Conservation (phyloP, 768 basidiomycete species). For the Serendipita sp. region DNA sequence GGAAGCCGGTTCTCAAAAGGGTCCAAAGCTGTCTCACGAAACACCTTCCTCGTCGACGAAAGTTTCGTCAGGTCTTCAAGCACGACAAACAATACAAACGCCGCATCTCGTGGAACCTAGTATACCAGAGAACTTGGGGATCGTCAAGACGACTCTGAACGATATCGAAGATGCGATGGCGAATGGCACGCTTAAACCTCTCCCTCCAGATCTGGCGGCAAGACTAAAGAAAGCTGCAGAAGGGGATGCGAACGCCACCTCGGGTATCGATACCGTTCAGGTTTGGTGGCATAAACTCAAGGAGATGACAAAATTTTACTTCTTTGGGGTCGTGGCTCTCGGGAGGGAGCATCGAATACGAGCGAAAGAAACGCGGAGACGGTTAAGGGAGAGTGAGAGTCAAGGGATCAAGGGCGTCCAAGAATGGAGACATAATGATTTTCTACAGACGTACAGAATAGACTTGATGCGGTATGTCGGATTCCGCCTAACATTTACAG, state of each 20-base stretch:
- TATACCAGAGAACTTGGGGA: not conserved
- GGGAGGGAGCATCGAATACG: slow-evolving; percentile 34
- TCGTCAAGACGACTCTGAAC: slow-evolving; percentile 39
- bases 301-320: slow-evolving; percentile 64
- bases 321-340: slow-evolving; percentile 52
- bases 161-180: slow-evolving; percentile 51
- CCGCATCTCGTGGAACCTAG: not conserved
- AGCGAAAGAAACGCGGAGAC: slow-evolving; percentile 35
- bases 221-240: not conserved
- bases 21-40: too few relatives aligned
- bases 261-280: slow-evolving; percentile 25
- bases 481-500: not conserved
- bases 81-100: not conserved
- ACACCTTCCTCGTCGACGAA: not conserved
- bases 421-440: slow-evolving; percentile 44
- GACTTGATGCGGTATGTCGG: slow-evolving; percentile 51
- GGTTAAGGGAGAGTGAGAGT: slow-evolving; percentile 43
- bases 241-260: not conserved
- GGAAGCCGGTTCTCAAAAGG: too few relatives aligned
- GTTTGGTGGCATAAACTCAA: slow-evolving; percentile 8
- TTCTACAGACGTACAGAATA: slow-evolving; percentile 47
- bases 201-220: slow-evolving; percentile 30
- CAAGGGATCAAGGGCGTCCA: slow-evolving; percentile 29
- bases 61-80: not conserved
- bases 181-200: slow-evolving; percentile 53